Conservation (phyloP, 2,329 filamentous ascomycete genomes). For the Pezicula carpinea region DNA sequence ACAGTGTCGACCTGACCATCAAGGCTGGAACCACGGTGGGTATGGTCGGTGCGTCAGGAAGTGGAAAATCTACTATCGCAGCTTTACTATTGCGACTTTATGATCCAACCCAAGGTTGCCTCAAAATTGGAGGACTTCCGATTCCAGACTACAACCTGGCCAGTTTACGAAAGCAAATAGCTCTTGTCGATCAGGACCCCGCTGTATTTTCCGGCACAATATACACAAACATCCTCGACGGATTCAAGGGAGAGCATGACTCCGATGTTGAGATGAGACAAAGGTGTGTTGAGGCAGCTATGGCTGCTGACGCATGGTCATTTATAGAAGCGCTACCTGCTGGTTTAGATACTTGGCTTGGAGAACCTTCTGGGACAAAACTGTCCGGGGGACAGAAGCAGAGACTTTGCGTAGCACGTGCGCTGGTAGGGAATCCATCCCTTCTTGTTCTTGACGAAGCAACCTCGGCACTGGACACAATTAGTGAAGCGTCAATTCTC, state of each 20-base stretch:
- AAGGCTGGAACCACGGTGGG: conserved; percentile 32
- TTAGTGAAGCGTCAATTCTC: conserved; percentile 51
- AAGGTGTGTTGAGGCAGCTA: conserved; percentile 36
- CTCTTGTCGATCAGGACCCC: conserved; percentile 23
- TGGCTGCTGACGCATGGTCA: conserved; percentile 51
- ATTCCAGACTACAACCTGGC: conserved; percentile 18
- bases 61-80: conserved; percentile 37
- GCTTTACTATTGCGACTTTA: conserved; percentile 39
- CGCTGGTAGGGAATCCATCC: conserved; percentile 50
- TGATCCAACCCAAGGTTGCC: conserved; percentile 41
- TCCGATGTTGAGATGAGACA: conserved; percentile 14
- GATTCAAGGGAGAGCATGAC: conserved; percentile 20
- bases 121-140: conserved; percentile 24
- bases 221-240: conserved; percentile 47
- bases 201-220: conserved; percentile 30
- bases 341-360: conserved; percentile 45
- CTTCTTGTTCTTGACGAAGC: conserved; percentile 59
- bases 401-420: conserved; percentile 53
- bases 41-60: conserved; percentile 39
- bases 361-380: conserved; percentile 44
- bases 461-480: conserved; percentile 55
- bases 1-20: conserved; percentile 27
- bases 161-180: conserved; percentile 16
- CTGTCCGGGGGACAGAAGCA: conserved; percentile 56
- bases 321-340: conserved; percentile 51